Conservation (phyloP, 2,329 filamentous ascomycete genomes). For the Chaetomium strumarium region DNA sequence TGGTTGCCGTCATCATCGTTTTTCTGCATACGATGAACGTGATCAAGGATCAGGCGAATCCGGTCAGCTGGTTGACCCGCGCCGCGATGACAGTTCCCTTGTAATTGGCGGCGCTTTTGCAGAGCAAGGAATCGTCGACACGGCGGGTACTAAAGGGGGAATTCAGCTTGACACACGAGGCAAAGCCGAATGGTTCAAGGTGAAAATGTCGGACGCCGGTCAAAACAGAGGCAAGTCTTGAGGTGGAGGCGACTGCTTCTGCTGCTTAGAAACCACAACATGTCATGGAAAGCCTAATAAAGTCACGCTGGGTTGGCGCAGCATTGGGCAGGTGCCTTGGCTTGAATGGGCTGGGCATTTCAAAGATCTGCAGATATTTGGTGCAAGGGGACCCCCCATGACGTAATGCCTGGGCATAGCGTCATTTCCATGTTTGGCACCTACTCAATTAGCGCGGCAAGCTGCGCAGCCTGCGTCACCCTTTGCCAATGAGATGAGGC, state of each 20-base stretch:
- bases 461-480: too few relatives aligned
- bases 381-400: neutral
- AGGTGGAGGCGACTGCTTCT: neutral
- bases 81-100: neutral
- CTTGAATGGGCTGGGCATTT: neutral
- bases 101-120: neutral
- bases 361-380: slow-evolving; percentile 2
- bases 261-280: neutral
- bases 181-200: too few relatives aligned
- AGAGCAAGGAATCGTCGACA: neutral
- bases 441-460: too few relatives aligned
- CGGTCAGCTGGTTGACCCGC: neutral
- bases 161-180: too few relatives aligned
- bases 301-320: slow-evolving; percentile 5
- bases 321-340: slow-evolving; percentile 1
- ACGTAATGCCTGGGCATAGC: too few relatives aligned
- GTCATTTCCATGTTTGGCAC: too few relatives aligned
- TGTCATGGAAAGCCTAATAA: slow-evolving; percentile 7
- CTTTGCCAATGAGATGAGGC: too few relatives aligned
- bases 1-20: slow-evolving; percentile 26
- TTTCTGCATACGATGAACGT: slow-evolving; percentile 22
- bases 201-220: neutral
- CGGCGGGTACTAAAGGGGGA: too few relatives aligned
- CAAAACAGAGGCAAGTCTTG: neutral
- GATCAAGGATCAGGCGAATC: slow-evolving; percentile 1